These are phyloP conservation scores for Aspergillus sclerotioniger DNA, from an alignment of 495 filamentous ascomycete species.

Conservation along the genomic window DNA sequence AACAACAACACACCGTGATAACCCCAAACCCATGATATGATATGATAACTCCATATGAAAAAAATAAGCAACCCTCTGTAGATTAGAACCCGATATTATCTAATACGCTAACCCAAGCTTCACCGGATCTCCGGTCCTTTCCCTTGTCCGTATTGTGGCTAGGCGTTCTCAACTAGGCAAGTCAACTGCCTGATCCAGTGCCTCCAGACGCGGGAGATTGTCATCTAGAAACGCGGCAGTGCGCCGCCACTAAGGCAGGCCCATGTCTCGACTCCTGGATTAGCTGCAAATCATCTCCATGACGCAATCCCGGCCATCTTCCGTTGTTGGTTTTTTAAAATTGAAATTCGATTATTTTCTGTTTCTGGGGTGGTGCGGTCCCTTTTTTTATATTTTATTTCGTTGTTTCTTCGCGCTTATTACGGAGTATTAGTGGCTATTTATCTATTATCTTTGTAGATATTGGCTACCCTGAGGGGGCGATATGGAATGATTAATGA, in stretches of 20 bases:
- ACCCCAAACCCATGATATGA: background rate
- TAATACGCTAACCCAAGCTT: too few relatives aligned
- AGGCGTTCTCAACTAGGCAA: too few relatives aligned
- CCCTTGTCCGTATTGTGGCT: too few relatives aligned
- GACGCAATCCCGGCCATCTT: conserved; percentile 22
- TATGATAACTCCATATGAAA: background rate
- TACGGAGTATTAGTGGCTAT: too few relatives aligned
- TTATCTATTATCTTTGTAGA: background rate
- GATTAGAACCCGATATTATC: background rate
- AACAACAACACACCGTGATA: background rate
- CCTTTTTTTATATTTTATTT: conserved; percentile 11
- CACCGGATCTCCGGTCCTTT: too few relatives aligned
- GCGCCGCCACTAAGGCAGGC: conserved; percentile 24
- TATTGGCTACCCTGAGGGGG: too few relatives aligned
- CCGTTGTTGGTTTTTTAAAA: background rate
- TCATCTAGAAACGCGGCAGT: conserved; percentile 26
- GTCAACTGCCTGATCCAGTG: background rate
- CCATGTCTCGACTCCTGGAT: conserved; percentile 26
- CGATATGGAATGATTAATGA: too few relatives aligned
- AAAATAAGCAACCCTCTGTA: background rate
- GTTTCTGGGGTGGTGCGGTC: background rate
- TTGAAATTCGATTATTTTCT: background rate
- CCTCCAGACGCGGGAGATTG: conserved; percentile 27
- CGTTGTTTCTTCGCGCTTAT: conserved; percentile 6
- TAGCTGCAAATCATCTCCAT: conserved; percentile 30